Evolutionary conservation across 352 stramenopile genomes (phyloP).

Genomic region (Pythium aristosporum): DNA sequence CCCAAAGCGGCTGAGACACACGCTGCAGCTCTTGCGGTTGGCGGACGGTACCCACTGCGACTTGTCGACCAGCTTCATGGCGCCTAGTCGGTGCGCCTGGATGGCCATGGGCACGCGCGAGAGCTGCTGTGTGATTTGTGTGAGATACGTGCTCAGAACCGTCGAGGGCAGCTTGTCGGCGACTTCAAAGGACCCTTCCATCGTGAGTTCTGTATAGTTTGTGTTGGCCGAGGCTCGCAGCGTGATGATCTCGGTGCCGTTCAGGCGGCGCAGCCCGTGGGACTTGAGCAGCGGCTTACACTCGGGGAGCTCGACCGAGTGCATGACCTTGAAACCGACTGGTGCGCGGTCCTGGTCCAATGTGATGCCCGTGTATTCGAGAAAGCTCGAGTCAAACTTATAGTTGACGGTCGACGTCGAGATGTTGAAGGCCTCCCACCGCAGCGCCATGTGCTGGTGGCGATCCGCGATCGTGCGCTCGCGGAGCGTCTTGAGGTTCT

Average conservation of each 20-base stretch:
- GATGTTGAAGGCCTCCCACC: slow-evolving; percentile 69
- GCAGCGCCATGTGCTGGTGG: slow-evolving; percentile 65
- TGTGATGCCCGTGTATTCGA: slow-evolving; percentile 72
- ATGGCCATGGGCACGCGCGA: slow-evolving; percentile 55
- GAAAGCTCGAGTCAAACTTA: slow-evolving; percentile 63
- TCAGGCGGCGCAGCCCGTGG: slow-evolving; percentile 51
- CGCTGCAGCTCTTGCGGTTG: slow-evolving; percentile 60
- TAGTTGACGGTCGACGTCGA: slow-evolving; percentile 44
- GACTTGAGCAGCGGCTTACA: slow-evolving; percentile 63
- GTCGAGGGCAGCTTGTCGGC: slow-evolving; percentile 39
- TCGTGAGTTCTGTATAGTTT: slow-evolving; percentile 52
- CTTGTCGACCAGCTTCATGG: slow-evolving; percentile 49
- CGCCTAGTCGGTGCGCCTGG: slow-evolving; percentile 44
- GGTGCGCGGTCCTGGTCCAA: slow-evolving; percentile 49
- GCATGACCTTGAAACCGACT: slow-evolving; percentile 62
- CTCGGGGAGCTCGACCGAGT: slow-evolving; percentile 53
- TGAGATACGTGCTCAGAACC: slow-evolving; percentile 44
- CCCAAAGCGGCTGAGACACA: slow-evolving; percentile 60
- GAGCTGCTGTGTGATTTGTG: slow-evolving; percentile 34
- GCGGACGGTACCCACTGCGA: slow-evolving; percentile 40
- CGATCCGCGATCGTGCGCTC: slow-evolving; percentile 41
- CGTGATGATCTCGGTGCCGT: slow-evolving; percentile 55
- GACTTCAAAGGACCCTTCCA: slow-evolving; percentile 46
- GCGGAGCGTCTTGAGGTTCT: slow-evolving; percentile 58
- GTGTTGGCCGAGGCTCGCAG: slow-evolving; percentile 39